Evolutionary conservation across 495 filamentous ascomycete species (phyloP), one percentile per base, ranked within the genome.

Genomic region (Arthonia radiata): DNA sequence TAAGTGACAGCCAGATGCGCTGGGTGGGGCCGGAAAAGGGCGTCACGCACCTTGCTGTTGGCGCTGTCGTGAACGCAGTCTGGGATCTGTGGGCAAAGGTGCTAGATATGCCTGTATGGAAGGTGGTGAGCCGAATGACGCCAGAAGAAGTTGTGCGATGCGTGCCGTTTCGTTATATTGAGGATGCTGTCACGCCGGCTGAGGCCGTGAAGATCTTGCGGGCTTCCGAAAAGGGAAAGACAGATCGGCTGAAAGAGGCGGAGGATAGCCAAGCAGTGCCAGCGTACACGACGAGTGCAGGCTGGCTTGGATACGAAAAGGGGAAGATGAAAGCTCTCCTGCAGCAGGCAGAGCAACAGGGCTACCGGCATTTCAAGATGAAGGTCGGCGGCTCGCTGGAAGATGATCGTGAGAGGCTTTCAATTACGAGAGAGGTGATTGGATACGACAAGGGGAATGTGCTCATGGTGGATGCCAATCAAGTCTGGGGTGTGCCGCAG

Each of bases 11-110:
- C 29, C 82, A 91, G 39, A 56, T 91, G 17, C 75, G 82, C 16
- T 93, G 82, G 82, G 83, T 91, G 41, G 82, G 82, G 0, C 82
- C 82, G 2, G 82, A 93, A 43, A 91, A 91, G 52, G 82, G 82
- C 27, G 82, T 91, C 10, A 86, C 83, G 34, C 82, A 93, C 48
- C 67, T 93, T 0, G 82, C 82, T 2, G 68, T 89, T 0, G 80
- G 76, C 15, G 77, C 81, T 18, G 71, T 91, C 13, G 71, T 93
- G 29, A 93, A 93, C 44, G 82, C 80, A 1, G 51, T 90, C 34
- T 93, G 82, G 82, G 82, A 93, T 50, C 65, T 93, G 10, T 90
- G 82, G 81, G 78, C 78, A 22, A 91, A 91, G 47, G 57, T 59
- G 7, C 63, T 81, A 10, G 54, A 61, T 18, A 91, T 90, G 49